Conservation (phyloP, 2,329 filamentous ascomycete genomes). For the Apiospora malaysiana region DNA sequence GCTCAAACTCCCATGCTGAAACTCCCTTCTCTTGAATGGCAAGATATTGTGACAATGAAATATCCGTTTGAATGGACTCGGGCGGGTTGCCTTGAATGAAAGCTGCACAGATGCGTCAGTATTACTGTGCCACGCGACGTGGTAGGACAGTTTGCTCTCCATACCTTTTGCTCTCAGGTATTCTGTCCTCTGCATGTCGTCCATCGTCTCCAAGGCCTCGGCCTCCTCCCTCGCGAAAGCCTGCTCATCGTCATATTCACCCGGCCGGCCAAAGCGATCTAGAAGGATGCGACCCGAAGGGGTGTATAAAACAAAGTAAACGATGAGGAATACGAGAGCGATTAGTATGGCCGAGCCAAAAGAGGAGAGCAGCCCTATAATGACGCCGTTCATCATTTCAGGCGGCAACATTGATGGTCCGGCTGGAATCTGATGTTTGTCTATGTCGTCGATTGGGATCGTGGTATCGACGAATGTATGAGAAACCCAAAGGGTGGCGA, state of each 20-base stretch:
- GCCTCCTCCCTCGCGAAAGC: slow-evolving; percentile 93
- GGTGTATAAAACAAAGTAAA: slow-evolving; percentile 96
- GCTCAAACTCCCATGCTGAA: slow-evolving; percentile 99
- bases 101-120: slow-evolving; percentile 57
- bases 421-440: neutral
- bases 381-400: slow-evolving; percentile 69
- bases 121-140: neutral
- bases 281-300: slow-evolving; percentile 87
- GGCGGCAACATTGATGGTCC: slow-evolving; percentile 17
- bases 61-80: slow-evolving; percentile 94
- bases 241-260: slow-evolving; percentile 98
- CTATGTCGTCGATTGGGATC: slow-evolving; percentile 17
- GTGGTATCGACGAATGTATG: slow-evolving; percentile 2
- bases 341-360: slow-evolving; percentile 91
- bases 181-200: slow-evolving; percentile 87
- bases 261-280: slow-evolving; percentile 89
- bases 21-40: slow-evolving; percentile 99
- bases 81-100: slow-evolving; percentile 94
- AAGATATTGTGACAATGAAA: slow-evolving; percentile 95
- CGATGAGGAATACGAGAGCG: slow-evolving; percentile 76
- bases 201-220: slow-evolving; percentile 93
- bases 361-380: slow-evolving; percentile 93
- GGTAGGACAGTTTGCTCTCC: slow-evolving; percentile 18
- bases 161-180: slow-evolving; percentile 94
- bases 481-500: slow-evolving; percentile 20